Conservation (phyloP, 1,284 basidiomycete genomes). For the Albatrellus sp. region DNA sequence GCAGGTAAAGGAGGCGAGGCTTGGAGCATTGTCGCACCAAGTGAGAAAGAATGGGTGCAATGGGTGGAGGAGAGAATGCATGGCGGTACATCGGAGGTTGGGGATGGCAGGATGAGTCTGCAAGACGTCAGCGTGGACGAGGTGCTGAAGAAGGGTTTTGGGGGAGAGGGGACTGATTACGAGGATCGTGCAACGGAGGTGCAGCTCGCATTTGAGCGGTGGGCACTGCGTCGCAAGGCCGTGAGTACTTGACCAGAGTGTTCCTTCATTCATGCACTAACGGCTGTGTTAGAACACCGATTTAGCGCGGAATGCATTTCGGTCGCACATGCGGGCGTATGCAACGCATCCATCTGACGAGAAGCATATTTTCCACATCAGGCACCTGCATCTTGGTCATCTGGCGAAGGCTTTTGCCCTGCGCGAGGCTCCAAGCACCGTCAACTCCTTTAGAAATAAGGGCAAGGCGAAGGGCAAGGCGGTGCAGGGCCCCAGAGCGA, state of each 20-base stretch:
- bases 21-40: slow-evolving; percentile 86
- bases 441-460: slow-evolving; percentile 21
- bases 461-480: slow-evolving; percentile 10
- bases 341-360: slow-evolving; percentile 94
- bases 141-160: slow-evolving; percentile 74
- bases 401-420: slow-evolving; percentile 94
- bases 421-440: slow-evolving; percentile 78
- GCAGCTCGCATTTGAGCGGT: slow-evolving; percentile 89
- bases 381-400: slow-evolving; percentile 90
- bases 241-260: slow-evolving; percentile 29
- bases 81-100: slow-evolving; percentile 24
- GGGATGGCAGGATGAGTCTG: slow-evolving; percentile 21
- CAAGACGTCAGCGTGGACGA: slow-evolving; percentile 44
- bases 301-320: slow-evolving; percentile 76
- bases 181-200: slow-evolving; percentile 92
- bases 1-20: slow-evolving; percentile 82
- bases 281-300: slow-evolving; percentile 47
- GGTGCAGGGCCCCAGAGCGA: slow-evolving; percentile 9
- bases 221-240: slow-evolving; percentile 70
- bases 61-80: slow-evolving; percentile 80
- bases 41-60: slow-evolving; percentile 79
- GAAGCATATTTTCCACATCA: slow-evolving; percentile 93
- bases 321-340: slow-evolving; percentile 92
- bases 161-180: slow-evolving; percentile 69
- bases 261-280: slow-evolving; percentile 1